Conservation (phyloP, 352 stramenopile genomes). For the Phytophthora aleatoria region DNA sequence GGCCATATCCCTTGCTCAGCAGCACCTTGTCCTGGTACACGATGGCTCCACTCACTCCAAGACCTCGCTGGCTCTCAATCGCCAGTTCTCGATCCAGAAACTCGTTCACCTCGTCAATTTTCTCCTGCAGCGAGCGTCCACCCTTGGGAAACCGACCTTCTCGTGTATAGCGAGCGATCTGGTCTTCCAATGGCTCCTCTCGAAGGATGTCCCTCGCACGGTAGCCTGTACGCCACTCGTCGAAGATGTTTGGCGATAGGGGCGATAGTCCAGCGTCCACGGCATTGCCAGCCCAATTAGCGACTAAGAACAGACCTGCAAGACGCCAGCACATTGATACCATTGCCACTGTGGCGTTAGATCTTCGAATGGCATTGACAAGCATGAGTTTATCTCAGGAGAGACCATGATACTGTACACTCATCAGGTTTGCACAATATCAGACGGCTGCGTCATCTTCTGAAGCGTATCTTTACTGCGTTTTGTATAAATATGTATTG, state of each 20-base stretch:
- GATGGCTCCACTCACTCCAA: slow-evolving; percentile 49
- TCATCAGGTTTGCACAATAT: slow-evolving; percentile 1
- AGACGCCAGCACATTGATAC: slow-evolving; percentile 7
- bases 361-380: slow-evolving; percentile 15
- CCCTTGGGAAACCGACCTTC: too few relatives aligned
- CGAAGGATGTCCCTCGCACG: slow-evolving; percentile 17
- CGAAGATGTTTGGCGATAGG: slow-evolving; percentile 28
- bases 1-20: slow-evolving; percentile 47
- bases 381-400: slow-evolving; percentile 4
- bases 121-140: slow-evolving; percentile 44
- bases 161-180: slow-evolving; percentile 39
- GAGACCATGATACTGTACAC: background rate
- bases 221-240: slow-evolving; percentile 32
- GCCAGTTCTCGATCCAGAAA: slow-evolving; percentile 52
- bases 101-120: slow-evolving; percentile 46
- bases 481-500: slow-evolving; percentile 2
- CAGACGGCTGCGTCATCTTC: background rate
- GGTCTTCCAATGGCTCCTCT: slow-evolving; percentile 29
- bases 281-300: background rate
- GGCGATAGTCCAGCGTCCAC: background rate
- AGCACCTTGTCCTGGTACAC: slow-evolving; percentile 58
- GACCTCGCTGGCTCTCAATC: slow-evolving; percentile 38
- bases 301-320: slow-evolving; percentile 4
- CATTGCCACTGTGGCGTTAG: background rate
- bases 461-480: background rate